Evolutionary conservation across 108 stramenopile species (phyloP), one percentile per base, ranked within the genome.

Genomic region (Nitzschia sp.): DNA sequence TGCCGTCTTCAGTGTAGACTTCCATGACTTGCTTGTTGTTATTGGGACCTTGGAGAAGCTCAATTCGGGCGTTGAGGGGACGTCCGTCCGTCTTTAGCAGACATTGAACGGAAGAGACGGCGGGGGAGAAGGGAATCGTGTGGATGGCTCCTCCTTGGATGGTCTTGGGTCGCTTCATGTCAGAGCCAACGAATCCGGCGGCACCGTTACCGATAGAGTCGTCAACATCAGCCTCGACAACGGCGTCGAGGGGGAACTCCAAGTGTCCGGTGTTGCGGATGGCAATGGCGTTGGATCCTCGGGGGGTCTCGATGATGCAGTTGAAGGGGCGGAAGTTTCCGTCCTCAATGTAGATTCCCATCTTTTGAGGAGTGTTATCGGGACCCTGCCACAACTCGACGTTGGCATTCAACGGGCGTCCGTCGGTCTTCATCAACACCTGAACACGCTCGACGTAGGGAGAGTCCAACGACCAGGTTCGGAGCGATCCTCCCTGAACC

Each of bases 1-100:
- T 66, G 64, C 92, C 92, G 49, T 89, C 88, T 73, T 89, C 86
- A 62, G 88, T 90, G 87, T 90, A 93, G 13, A 93, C 70, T 68
- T 90, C 91, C 67, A 89, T 83, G 17, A 89, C 86, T 67, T 93
- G 91, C 81, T 93, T 93, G 91, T 82, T 87, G 76, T 93, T 89
- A 79, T 93, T 93, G 33, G 91, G 91, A 68, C 91, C 91, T 76
- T 88, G 88, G 47, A 88, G 75, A 51, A 93, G 76, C 64, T 90
- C 92, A 61, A 93, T 88, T 46, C 87, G 74, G 54, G 92, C 86
- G 63, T 93, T 93, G 74, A 93, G 72, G 5, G 88, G 88, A 83
- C 92, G 92, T 72, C 88, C 92, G 61, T 90, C 92, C 21, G 87
- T 90, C 79, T 86, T 84, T 48, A 93, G 74, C 26, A 83, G 61